Evolutionary conservation across 306 rosid genomes (phyloP).

Genomic region (Cicer cuneatum): DNA sequence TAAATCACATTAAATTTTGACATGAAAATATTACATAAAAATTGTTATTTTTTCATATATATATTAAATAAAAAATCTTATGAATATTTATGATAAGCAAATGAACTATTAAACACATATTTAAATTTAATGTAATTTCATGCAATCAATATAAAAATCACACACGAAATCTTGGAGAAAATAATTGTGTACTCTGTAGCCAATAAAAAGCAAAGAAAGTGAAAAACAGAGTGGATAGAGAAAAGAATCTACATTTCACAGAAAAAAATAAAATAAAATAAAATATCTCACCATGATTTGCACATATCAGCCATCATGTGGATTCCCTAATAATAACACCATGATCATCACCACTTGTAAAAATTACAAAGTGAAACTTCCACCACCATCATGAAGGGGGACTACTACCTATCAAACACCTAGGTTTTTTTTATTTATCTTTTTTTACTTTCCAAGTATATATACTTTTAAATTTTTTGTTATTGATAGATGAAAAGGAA

Average conservation of each 20-base stretch:
- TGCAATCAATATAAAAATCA: no score
- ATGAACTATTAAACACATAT: no score
- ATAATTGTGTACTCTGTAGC: not conserved
- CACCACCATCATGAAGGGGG: constrained; percentile 45
- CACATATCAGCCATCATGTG: constrained; percentile 57
- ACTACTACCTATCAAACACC: constrained; percentile 36
- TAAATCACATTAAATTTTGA: no score
- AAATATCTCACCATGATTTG: constrained; percentile 67
- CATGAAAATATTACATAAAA: no score
- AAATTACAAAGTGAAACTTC: constrained; percentile 39
- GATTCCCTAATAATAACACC: constrained; percentile 60
- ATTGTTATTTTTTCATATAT: no score
- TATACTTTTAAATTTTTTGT: not conserved
- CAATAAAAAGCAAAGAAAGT: not conserved
- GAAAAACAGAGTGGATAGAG: not conserved
- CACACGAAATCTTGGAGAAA: not conserved
- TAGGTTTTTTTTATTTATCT: not conserved
- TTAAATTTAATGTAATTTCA: no score
- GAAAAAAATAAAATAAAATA: constrained; percentile 33
- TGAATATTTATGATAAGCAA: no score
- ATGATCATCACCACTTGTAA: constrained; percentile 14
- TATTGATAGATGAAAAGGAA: not conserved
- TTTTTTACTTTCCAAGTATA: not conserved
- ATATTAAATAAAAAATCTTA: no score
- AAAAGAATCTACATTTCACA: constrained; percentile 40